A percentile compares a stretch with the other conserved stretches of the same genome.
phyloP scores from a whole-genome alignment of 805 yeast species.

The Barnettozyma populi region DNA sequence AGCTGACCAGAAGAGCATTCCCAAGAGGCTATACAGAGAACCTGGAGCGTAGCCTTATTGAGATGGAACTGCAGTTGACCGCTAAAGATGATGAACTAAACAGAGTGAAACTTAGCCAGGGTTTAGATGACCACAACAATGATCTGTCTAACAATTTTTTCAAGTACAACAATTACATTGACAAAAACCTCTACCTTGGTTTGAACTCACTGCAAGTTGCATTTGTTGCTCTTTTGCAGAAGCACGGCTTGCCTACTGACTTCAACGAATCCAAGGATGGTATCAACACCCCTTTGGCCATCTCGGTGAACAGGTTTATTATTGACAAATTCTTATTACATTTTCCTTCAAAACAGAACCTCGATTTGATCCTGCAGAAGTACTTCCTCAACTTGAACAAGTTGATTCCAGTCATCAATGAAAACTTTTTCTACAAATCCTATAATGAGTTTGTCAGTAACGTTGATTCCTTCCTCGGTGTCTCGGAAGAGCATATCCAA shows the following conservation, averaged over 20 bases:
- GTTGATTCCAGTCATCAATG: constrained; percentile 25
- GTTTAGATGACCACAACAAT: constrained; percentile 1
- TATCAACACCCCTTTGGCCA: constrained; percentile 19
- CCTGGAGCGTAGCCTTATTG: constrained; percentile 56
- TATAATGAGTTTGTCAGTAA: constrained; percentile 17
- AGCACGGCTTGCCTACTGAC: constrained; percentile 13
- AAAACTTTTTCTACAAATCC: constrained; percentile 18
- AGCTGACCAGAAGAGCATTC: constrained; percentile 67
- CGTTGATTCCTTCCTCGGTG: constrained; percentile 8
- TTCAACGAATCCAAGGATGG: constrained; percentile 27
- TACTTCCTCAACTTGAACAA: constrained; percentile 23
- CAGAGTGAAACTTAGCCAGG: constrained; percentile 26
- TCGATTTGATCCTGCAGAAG: constrained; percentile 23
- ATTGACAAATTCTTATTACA: constrained; percentile 18
- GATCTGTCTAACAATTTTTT: constrained; percentile 20
- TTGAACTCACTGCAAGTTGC: constrained; percentile 20
- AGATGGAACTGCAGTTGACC: constrained; percentile 37
- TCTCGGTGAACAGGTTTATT: constrained; percentile 16
- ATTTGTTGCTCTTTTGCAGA: constrained; percentile 14
- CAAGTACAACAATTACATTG: constrained; percentile 21
- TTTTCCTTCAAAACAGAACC: constrained; percentile 25
- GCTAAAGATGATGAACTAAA: constrained; percentile 37
- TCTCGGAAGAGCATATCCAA: constrained; percentile 3
- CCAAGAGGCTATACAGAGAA: constrained; percentile 80
- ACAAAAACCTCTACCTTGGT: constrained; percentile 23